A percentile compares a stretch with the other conserved stretches of the same genome.
These are phyloP conservation scores for Clohesyomyces aquaticus DNA, from an alignment of 495 filamentous ascomycete species.

Conservation along the genomic window DNA sequence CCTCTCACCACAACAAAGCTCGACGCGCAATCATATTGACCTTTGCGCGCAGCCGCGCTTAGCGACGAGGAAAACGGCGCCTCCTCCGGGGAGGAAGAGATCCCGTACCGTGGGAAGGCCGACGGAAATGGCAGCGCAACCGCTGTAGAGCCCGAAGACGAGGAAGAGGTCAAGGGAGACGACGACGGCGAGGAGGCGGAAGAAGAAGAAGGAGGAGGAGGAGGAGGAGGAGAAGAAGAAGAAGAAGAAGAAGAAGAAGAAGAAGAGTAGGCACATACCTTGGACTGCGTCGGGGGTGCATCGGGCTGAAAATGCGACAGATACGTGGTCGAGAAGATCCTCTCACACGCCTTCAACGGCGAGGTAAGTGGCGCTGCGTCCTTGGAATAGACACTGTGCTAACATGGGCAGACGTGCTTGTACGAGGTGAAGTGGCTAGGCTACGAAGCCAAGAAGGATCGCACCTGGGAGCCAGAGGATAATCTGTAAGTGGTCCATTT, in stretches of 20 bases:
- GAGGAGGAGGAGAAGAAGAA: conserved; percentile 48
- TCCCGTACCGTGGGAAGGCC: conserved; percentile 28
- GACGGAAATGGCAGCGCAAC: conserved; percentile 15
- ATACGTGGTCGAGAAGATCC: conserved; percentile 65
- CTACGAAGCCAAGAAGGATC: conserved; percentile 58
- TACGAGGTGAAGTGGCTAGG: conserved; percentile 68
- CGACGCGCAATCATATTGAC: conserved; percentile 11
- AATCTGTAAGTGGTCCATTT: conserved; percentile 54
- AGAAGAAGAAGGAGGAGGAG: too few relatives aligned
- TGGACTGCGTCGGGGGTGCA: conserved; percentile 5
- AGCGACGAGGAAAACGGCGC: conserved; percentile 43
- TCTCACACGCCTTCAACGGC: conserved; percentile 46
- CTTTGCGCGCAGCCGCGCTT: conserved; percentile 40
- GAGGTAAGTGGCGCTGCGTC: background rate
- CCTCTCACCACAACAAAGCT: background rate
- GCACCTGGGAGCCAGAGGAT: conserved; percentile 64
- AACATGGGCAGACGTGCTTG: conserved; percentile 13
- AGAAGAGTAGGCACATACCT: conserved; percentile 47
- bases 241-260: conserved; percentile 51
- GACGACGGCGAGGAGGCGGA: conserved; percentile 47
- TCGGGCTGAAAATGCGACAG: conserved; percentile 51
- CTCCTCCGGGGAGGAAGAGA: conserved; percentile 36
- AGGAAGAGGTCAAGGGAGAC: conserved; percentile 46
- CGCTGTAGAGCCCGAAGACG: conserved; percentile 45
- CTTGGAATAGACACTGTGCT: conserved; percentile 5